Conservation (phyloP, 164 flowering plant species). For the Magnolia sinica region DNA sequence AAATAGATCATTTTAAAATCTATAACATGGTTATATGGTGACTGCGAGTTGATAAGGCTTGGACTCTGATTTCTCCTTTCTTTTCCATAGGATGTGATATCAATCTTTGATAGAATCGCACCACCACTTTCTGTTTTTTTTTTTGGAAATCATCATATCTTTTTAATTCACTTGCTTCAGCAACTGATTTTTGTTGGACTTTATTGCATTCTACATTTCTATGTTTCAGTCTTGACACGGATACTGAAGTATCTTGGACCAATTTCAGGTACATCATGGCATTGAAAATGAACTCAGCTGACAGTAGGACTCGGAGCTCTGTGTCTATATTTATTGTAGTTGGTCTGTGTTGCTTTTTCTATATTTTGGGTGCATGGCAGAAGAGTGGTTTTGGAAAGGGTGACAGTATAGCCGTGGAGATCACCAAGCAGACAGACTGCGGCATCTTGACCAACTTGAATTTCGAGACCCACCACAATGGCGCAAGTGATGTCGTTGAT, state of each 20-base stretch:
- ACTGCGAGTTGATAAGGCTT: background rate
- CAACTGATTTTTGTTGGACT: background rate
- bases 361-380: slow-evolving; percentile 90
- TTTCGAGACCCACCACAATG: slow-evolving; percentile 75
- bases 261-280: slow-evolving; percentile 57
- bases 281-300: slow-evolving; percentile 39
- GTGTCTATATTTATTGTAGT: slow-evolving; percentile 67
- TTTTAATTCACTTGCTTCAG: background rate
- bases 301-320: slow-evolving; percentile 66
- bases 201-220: too few species aligned
- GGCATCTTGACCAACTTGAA: slow-evolving; percentile 47
- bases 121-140: background rate
- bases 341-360: slow-evolving; percentile 86
- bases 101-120: background rate
- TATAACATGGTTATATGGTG: background rate
- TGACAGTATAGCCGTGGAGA: slow-evolving; percentile 69
- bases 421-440: slow-evolving; percentile 66
- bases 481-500: slow-evolving; percentile 36
- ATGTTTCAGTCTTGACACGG: background rate
- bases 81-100: background rate
- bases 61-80: background rate
- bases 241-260: background rate
- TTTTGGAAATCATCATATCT: background rate
- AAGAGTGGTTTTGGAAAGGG: slow-evolving; percentile 95
- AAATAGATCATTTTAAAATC: background rate